Conservation (phyloP, 2,329 filamentous ascomycete species). For the Aspergillus fischeri region DNA sequence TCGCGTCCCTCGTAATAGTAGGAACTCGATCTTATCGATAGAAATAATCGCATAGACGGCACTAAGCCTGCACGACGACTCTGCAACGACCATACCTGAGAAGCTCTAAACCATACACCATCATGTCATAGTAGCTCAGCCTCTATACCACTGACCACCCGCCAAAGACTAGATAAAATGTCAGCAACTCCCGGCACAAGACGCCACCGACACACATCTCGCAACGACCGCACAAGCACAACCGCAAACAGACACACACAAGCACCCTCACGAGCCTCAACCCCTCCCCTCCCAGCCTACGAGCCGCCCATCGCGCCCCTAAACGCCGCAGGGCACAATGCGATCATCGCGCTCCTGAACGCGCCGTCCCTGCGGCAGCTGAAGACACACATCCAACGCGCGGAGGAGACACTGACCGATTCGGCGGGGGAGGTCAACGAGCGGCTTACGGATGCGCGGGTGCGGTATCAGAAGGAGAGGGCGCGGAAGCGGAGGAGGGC, state of each 20-base stretch:
- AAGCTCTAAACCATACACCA: background rate
- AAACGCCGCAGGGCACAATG: conserved; percentile 42
- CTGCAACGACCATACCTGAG: background rate
- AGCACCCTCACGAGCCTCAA: background rate
- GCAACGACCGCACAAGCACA: background rate
- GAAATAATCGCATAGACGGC: background rate
- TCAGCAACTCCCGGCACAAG: background rate
- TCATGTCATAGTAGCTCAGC: background rate
- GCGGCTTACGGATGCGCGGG: conserved; percentile 39
- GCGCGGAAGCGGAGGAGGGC: conserved; percentile 23
- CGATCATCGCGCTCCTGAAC: conserved; percentile 44
- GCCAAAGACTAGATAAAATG: background rate
- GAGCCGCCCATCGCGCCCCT: conserved; percentile 52
- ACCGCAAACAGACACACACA: conserved; percentile 5
- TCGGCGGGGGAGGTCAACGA: conserved; percentile 56
- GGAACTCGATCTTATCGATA: conserved; percentile 4
- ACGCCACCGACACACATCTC: conserved; percentile 1
- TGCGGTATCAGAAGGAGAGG: conserved; percentile 34
- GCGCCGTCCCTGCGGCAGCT: conserved; percentile 42
- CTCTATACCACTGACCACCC: background rate
- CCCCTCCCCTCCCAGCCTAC: conserved; percentile 45
- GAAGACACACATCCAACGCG: conserved; percentile 46
- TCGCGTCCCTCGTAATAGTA: conserved; percentile 17
- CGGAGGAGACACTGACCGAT: conserved; percentile 45
- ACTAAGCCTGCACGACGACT: background rate